Evolutionary conservation across 805 yeast species (phyloP).

Genomic region (Zygosaccharomyces bisporus): DNA sequence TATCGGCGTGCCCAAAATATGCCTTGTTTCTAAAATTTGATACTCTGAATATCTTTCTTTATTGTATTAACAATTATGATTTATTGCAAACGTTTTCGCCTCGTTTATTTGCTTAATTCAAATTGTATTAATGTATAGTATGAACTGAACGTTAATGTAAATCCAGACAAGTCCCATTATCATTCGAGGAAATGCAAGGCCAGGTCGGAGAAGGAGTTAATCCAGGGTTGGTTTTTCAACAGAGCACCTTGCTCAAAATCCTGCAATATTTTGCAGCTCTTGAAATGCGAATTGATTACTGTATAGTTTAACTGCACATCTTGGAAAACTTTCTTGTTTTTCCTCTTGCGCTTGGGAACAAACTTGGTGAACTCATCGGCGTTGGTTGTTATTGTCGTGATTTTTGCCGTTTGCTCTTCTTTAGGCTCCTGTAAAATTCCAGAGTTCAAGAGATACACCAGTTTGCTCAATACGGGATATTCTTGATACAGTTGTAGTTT

Average conservation of each 20-base stretch:
- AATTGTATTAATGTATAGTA: constrained; percentile 6
- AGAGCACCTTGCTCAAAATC: constrained; percentile 26
- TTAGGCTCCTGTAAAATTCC: background rate
- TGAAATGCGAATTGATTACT: constrained; percentile 20
- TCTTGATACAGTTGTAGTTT: constrained; percentile 40
- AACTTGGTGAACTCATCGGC: constrained; percentile 26
- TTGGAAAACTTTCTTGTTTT: constrained; percentile 15
- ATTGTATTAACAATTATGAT: background rate
- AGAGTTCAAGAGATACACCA: constrained; percentile 25
- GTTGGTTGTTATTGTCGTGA: background rate
- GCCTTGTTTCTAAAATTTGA: too few species aligned
- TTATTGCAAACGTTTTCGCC: background rate
- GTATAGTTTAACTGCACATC: constrained; percentile 26
- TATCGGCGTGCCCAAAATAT: background rate
- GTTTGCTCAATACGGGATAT: constrained; percentile 44
- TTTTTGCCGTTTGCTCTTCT: too few species aligned
- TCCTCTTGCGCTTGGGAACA: constrained; percentile 22
- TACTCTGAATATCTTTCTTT: too few species aligned
- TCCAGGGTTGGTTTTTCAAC: constrained; percentile 39
- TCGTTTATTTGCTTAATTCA: background rate
- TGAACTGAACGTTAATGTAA: background rate
- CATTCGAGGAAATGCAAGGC: constrained; percentile 40
- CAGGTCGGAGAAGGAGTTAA: constrained; percentile 51
- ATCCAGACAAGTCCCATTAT: background rate
- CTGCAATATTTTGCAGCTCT: constrained; percentile 19